Conservation (phyloP, 1,284 basidiomycete genomes). For the Pyrrhoderma noxium region DNA sequence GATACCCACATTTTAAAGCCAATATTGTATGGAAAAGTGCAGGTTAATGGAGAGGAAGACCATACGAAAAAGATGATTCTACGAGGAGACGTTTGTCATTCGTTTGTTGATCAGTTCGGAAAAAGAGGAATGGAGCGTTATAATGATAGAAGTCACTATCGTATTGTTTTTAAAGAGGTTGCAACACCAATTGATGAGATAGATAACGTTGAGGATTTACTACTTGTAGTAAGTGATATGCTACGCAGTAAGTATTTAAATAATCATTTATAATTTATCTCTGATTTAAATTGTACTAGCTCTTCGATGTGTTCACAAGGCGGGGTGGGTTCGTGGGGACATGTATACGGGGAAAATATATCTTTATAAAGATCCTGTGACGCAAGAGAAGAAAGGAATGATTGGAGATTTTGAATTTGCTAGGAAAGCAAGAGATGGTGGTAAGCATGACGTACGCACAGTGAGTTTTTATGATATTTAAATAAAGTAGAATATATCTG, state of each 20-base stretch:
- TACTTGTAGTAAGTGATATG: too few relatives aligned
- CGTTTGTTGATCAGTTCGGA: too few relatives aligned
- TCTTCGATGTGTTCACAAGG: background rate
- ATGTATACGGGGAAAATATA: constrained; percentile 6
- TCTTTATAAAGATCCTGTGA: background rate
- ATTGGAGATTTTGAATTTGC: constrained; percentile 8
- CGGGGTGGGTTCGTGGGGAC: constrained; percentile 3
- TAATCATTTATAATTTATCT: too few relatives aligned
- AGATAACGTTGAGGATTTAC: too few relatives aligned
- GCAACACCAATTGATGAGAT: too few relatives aligned
- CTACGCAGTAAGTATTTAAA: too few relatives aligned
- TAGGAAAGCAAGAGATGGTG: background rate
- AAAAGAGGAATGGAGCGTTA: background rate
- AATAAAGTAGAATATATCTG: too few relatives aligned
- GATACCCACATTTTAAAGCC: background rate
- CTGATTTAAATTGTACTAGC: background rate
- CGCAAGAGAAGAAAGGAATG: background rate
- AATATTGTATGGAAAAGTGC: background rate
- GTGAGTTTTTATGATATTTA: too few relatives aligned
- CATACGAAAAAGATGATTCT: constrained; percentile 7
- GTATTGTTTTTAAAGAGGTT: constrained; percentile 3
- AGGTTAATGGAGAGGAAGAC: background rate
- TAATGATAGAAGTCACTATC: background rate
- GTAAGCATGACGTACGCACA: background rate
- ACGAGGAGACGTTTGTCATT: background rate